Percentiles rank a stretch among this genome's conserved stretches.
phyloP scores from a whole-genome alignment of 2,329 filamentous ascomycete genomes.

The Boeremia exigua region DNA sequence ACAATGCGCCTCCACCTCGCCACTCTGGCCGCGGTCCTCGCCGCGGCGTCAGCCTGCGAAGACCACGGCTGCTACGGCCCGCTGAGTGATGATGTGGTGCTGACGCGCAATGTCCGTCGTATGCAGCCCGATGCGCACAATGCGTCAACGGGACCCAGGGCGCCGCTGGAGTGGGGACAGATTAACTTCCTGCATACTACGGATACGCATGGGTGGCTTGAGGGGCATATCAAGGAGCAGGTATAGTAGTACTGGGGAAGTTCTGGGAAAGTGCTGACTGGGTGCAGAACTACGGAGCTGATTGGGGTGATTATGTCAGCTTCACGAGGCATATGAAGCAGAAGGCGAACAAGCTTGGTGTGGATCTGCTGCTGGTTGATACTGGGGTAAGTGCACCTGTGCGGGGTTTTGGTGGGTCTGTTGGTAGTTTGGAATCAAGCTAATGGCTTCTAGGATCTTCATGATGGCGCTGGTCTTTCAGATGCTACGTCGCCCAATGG shows the following conservation, averaged over 20 bases:
- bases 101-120: slow-evolving; percentile 50
- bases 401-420: neutral
- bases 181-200: slow-evolving; percentile 71
- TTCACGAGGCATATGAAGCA: slow-evolving; percentile 67
- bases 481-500: slow-evolving; percentile 67
- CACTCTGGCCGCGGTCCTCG: slow-evolving; percentile 15
- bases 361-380: slow-evolving; percentile 67
- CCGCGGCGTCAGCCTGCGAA: slow-evolving; percentile 35
- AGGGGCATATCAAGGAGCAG: slow-evolving; percentile 65
- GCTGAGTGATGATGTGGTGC: slow-evolving; percentile 47
- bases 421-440: neutral
- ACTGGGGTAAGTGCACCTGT: slow-evolving; percentile 55
- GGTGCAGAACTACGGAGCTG: slow-evolving; percentile 65
- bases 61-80: slow-evolving; percentile 49
- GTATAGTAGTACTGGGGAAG: neutral
- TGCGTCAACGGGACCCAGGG: slow-evolving; percentile 45
- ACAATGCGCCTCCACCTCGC: slow-evolving; percentile 22
- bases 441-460: slow-evolving; percentile 60
- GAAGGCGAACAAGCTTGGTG: slow-evolving; percentile 62
- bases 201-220: slow-evolving; percentile 67
- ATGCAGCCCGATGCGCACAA: slow-evolving; percentile 55
- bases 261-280: neutral
- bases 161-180: slow-evolving; percentile 65
- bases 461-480: slow-evolving; percentile 68
- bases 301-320: slow-evolving; percentile 70